These are phyloP conservation scores for Dimargaris xerosporica DNA, from an alignment of 192 early-diverging fungal genomes.

Conservation along the genomic window DNA sequence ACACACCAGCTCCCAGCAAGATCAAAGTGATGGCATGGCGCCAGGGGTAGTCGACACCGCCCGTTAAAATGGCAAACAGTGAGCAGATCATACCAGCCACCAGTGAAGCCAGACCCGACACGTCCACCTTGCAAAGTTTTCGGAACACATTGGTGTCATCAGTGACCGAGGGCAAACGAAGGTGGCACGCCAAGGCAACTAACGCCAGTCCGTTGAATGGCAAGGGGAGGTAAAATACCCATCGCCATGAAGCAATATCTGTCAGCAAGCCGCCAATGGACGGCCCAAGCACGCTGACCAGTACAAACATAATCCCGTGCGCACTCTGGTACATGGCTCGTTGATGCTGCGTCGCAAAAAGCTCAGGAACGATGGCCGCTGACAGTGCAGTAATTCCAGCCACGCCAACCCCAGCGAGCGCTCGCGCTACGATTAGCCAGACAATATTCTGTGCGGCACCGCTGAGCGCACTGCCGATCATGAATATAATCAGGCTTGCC, in stretches of 20 bases:
- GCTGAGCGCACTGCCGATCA: conserved; percentile 35
- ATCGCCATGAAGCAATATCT: conserved; percentile 28
- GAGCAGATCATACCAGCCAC: too few species aligned
- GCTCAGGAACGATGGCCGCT: conserved; percentile 57
- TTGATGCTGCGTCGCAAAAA: conserved; percentile 42
- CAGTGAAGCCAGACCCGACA: too few species aligned
- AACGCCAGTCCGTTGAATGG: conserved; percentile 26
- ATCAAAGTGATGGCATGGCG: conserved; percentile 38
- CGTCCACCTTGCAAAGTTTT: too few species aligned
- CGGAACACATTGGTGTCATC: too few species aligned
- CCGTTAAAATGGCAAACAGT: too few species aligned
- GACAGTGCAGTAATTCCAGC: conserved; percentile 47
- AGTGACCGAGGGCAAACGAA: conserved; percentile 24
- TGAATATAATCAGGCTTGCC: conserved; percentile 34
- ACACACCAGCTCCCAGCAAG: conserved; percentile 29
- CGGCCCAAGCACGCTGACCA: conserved; percentile 38
- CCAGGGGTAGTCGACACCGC: too few species aligned
- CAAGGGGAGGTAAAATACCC: conserved; percentile 42
- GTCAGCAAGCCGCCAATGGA: conserved; percentile 41
- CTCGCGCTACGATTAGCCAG: conserved; percentile 44
- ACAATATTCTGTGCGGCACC: conserved; percentile 42
- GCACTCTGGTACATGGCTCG: conserved; percentile 48
- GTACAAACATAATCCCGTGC: conserved; percentile 34
- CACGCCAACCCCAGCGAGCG: conserved; percentile 46
- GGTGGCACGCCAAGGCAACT: conserved; percentile 18